A percentile compares a stretch with the other conserved stretches of the same genome.
Conservation (phyloP, 495 filamentous ascomycete genomes). For the Chlorociboria aeruginascens region DNA sequence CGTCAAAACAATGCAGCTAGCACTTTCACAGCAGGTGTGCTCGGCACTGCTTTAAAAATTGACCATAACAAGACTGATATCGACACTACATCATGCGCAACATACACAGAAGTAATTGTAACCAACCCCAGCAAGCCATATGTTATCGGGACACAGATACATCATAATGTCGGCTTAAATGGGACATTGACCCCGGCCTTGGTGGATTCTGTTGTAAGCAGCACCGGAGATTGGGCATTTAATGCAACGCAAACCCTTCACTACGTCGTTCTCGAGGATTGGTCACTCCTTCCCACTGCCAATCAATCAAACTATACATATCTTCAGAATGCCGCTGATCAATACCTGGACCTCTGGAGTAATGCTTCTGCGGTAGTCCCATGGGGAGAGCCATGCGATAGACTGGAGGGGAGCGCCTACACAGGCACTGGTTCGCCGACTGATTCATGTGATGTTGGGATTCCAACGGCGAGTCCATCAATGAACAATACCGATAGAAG, state of each 20-base stretch:
- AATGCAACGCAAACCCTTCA: slow-evolving; percentile 36
- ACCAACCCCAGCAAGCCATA: slow-evolving; percentile 31
- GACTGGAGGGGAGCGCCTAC: slow-evolving; percentile 13
- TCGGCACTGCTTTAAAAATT: slow-evolving; percentile 30
- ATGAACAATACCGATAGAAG: slow-evolving; percentile 13
- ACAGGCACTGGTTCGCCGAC: slow-evolving; percentile 4
- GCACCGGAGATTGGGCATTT: slow-evolving; percentile 36
- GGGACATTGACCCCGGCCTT: slow-evolving; percentile 18
- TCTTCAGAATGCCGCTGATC: slow-evolving; percentile 10
- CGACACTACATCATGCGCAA: slow-evolving; percentile 38
- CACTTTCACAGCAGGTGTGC: slow-evolving; percentile 25
- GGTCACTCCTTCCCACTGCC: background rate
- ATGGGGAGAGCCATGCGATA: slow-evolving; percentile 17
- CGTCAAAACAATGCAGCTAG: slow-evolving; percentile 29
- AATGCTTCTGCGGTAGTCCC: slow-evolving; percentile 14
- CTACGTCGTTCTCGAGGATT: slow-evolving; percentile 21
- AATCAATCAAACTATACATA: background rate
- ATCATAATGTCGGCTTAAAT: slow-evolving; percentile 16
- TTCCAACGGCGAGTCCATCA: slow-evolving; percentile 10
- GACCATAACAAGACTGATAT: slow-evolving; percentile 34
- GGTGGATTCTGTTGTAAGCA: slow-evolving; percentile 32
- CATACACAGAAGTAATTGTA: slow-evolving; percentile 38
- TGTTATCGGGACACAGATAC: slow-evolving; percentile 37
- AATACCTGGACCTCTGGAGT: slow-evolving; percentile 19
- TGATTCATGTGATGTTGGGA: slow-evolving; percentile 11